Conservation (phyloP, 257 asterid species). For the Lavandula angustifolia region DNA sequence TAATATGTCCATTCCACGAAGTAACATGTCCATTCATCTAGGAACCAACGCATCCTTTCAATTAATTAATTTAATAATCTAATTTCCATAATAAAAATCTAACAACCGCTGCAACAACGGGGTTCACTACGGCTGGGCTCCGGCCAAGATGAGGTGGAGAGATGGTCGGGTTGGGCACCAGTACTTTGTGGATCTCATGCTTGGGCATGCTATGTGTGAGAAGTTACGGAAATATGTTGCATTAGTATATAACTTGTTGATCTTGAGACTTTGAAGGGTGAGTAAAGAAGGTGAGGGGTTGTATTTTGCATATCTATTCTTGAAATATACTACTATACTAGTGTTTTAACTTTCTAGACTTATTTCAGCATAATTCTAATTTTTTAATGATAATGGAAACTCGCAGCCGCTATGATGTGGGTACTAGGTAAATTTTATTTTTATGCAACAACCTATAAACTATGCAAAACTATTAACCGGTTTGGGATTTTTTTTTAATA, state of each 20-base stretch:
- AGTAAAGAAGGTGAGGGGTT: background rate
- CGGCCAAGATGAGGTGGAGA: conserved; percentile 71
- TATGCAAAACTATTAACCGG: too few relatives aligned
- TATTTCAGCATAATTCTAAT: background rate
- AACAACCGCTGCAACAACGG: conserved; percentile 94
- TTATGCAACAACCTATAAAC: too few relatives aligned
- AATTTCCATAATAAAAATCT: too few relatives aligned
- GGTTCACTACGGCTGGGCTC: conserved; percentile 93
- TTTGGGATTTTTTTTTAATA: too few relatives aligned
- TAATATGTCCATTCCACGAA: too few relatives aligned
- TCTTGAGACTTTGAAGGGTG: background rate
- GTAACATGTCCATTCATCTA: too few relatives aligned
- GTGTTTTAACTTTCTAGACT: background rate
- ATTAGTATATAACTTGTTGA: too few relatives aligned
- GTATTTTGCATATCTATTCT: background rate
- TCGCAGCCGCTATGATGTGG: too few relatives aligned
- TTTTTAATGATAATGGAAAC: background rate
- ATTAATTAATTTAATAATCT: too few relatives aligned
- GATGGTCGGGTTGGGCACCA: conserved; percentile 91
- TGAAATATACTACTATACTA: conserved; percentile 17
- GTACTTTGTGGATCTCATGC: conserved; percentile 92
- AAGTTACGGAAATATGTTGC: too few relatives aligned
- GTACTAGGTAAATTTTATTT: too few relatives aligned
- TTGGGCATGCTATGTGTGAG: conserved; percentile 61
- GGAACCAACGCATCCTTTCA: too few relatives aligned